Base-by-base conservation (phyloP, 345 rosid genomes). In the Salix viminalis region DNA sequence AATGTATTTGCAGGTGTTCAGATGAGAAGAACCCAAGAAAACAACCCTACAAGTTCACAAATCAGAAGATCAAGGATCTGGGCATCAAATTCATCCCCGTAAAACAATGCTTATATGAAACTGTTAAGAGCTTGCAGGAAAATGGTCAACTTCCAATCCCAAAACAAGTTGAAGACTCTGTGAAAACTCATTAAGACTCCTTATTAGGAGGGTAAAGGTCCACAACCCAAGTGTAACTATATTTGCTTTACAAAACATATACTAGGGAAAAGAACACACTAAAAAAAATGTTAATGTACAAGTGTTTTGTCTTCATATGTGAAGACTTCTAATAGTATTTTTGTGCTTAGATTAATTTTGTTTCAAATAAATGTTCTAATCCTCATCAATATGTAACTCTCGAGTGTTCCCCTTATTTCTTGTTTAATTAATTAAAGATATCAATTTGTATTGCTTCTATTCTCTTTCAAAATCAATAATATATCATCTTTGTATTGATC, bases 1-100 rank as follows among this genome's bases (percentile, higher is more conserved):
- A 6, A 54, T 46, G 65, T 24, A n/a, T 66, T 48, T 73, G 70
- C 84, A 93, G 99, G 88, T 93, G 99, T 72, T 88, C 92, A 1
- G 99, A 96, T 78, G 99, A 96, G 86, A 91, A 81, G 83, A 93
- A 91, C 69, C 98, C 99, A 39, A 89, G 95, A 77, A 88, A 72
- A 12, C 87, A 89, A 73, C 91, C 95, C 0, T 96, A 92, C 94
- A 91, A 90, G 76, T 91, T 93, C 82, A 75, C 96, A 7, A 91
- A 90, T 77, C 87, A 92, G 67, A 96, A 93, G 90, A 90, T 93
- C 0, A 90, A 76, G 83, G 96, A 90, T 70, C 24, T 95, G 41
- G 99, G 99, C 0, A 42, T 95, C 24, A 94, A 91, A 79, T 90
- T 95, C 83, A 90, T 88, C 42, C 84, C 99, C 1, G 90, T 89